Percentiles rank a stretch among this genome's conserved stretches.
Conservation (phyloP, 2,329 filamentous ascomycete species). For the Fusarium sp. region DNA sequence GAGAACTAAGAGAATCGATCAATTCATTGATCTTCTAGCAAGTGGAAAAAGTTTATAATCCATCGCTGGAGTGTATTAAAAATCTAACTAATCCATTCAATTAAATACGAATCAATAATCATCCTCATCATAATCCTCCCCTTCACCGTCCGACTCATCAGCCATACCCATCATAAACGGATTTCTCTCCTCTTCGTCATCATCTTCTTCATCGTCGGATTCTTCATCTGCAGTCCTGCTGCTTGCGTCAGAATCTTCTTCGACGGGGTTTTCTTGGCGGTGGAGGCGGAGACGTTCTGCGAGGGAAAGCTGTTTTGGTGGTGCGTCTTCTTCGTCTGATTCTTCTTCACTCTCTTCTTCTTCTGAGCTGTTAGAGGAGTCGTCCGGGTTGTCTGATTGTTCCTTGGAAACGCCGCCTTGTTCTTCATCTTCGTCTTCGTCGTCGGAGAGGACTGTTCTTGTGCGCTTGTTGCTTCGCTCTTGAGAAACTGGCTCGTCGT, state of each 20-base stretch:
- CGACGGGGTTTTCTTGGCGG: constrained; percentile 37
- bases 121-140: constrained; percentile 37
- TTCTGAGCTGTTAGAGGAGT: constrained; percentile 11
- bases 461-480: constrained; percentile 4
- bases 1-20: constrained; percentile 53
- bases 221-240: constrained; percentile 37
- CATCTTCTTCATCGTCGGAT: constrained; percentile 39
- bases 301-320: constrained; percentile 25
- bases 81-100: not conserved
- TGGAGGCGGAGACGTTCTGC: constrained; percentile 37
- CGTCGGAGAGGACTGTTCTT: constrained; percentile 11
- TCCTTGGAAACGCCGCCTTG: constrained; percentile 27
- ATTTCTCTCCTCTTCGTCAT: constrained; percentile 41
- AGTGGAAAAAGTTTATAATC: constrained; percentile 39
- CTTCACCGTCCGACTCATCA: constrained; percentile 49
- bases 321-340: constrained; percentile 26
- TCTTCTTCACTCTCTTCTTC: constrained; percentile 7
- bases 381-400: not conserved
- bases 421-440: constrained; percentile 40
- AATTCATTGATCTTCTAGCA: constrained; percentile 56
- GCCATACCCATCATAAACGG: constrained; percentile 51
- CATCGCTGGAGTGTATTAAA: constrained; percentile 41
- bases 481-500: constrained; percentile 15
- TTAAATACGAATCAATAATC: constrained; percentile 12
- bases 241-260: constrained; percentile 21